Base-by-base conservation (phyloP, 495 filamentous ascomycete species). In the Chaetomium tenue region DNA sequence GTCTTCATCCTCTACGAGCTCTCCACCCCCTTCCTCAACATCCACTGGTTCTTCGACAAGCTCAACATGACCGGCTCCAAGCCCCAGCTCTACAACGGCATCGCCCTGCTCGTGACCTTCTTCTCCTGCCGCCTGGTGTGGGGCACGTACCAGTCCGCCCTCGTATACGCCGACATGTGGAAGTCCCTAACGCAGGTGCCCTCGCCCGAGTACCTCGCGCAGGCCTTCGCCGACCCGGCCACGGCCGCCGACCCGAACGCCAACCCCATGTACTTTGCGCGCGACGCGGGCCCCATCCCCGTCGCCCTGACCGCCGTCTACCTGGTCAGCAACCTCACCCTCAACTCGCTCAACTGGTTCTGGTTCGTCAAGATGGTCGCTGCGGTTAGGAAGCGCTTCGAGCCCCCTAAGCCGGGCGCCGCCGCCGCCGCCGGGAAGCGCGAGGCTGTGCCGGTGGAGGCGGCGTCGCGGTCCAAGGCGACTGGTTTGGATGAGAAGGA, bases 1-100 rank as follows among this genome's bases (percentile, higher is more conserved):
- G 85, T 87, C 58, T 98, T 99, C 80, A 91, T 99, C 71, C 91
- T 99, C 70, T 99, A 96, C 83, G 94, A 99, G 80, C 89, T 99
- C 61, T 97, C 91, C 60, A 89, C 87, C 68, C 92, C 92, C 16
- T 93, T 96, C 80, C 87, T 95, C 71, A 95, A 96, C 75, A 90
- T 98, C 77, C 94, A 99, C 83, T 99, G 94, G 94, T 98, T 99
- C 84, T 93, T 89, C 72, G 94, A 99, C 81, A 99, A 99, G 79
- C 82, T 97, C 70, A 87, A 90, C 74, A 88, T 96, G 84, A 99
- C 95, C 25, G 94, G 94, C 58, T 89, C 89, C 64, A 81, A 70
- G 18, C 69, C 72, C 3, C 92, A 97, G 77, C 87, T 93, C 70
- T 90, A 93, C 77, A 97, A 97, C 75, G 92, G 92, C 70, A 86